Base-by-base conservation (phyloP, 495 filamentous ascomycete species). In the Oleoguttula mirabilis region DNA sequence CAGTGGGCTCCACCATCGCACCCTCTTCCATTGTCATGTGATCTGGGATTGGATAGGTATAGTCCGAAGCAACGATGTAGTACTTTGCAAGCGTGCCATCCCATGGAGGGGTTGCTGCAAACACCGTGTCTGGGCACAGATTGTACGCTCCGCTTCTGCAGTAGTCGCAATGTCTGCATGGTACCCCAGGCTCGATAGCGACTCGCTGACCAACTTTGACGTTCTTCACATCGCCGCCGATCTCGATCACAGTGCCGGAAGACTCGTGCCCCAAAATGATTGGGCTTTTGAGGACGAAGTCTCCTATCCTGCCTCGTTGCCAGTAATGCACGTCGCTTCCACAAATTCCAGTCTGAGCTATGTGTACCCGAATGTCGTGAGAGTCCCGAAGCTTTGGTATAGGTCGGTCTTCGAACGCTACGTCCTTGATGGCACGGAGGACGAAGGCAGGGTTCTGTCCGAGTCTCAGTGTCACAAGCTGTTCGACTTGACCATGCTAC, bases 371-470 rank as follows among this genome's bases (percentile, higher is more conserved):
- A 10, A 64, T 60, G 32, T 64, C 54, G 38, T 56, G 41, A 12
- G 40, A 43, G 27, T 60, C 50, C 5, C 48, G 39, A 12, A 68
- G 43, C 8, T 55, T 51, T 4, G 65, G 62, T 11, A 61, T 44
- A 7, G 49, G 46, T 7, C 60, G 50, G 43, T 65, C 53, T 38
- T 66, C 62, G 39, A 64, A 58, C 19, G 49, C 40, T 36, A 63
- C 55, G 15, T 65, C 46, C 36, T 61, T 57, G n/a, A 64, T 41
- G 10, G 55, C 55, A 14, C 47, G 45, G 21, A 68, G 55, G 17
- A 68, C 62, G 36, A 68, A 68, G 11, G 64, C 56, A 12, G 51
- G 61, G 38, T 67, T 68, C 25, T 28, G 25, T n/a, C 25, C 7
- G n/a, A 28, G 7, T 28, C 7, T 28, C 25, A 28, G 25, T n/a